Percentiles rank a stretch among this genome's conserved stretches.
Evolutionary conservation across 2,329 filamentous ascomycete species (phyloP).

Genomic region (Nemania sp.): DNA sequence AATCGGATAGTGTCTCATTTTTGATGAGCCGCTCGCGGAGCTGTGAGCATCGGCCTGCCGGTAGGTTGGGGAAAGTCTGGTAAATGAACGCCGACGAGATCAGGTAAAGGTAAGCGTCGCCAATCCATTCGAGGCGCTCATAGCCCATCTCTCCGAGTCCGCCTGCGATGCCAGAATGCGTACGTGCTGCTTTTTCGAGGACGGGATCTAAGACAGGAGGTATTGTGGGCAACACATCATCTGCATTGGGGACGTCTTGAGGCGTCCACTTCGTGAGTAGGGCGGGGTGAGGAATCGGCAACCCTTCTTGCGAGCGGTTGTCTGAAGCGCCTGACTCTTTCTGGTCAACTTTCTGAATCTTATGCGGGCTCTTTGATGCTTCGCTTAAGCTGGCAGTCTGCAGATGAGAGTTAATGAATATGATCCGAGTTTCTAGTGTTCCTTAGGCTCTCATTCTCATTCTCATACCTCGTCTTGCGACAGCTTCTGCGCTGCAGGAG

Average conservation of each 20-base stretch:
- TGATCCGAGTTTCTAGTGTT: too few species aligned
- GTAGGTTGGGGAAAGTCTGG: conserved; percentile 66
- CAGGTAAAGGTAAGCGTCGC: conserved; percentile 82
- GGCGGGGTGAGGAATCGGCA: conserved; percentile 31
- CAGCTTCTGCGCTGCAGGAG: conserved; percentile 27
- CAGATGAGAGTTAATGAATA: conserved; percentile 18
- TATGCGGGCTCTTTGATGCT: conserved; percentile 23
- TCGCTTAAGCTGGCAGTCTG: conserved; percentile 12
- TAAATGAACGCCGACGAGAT: conserved; percentile 77
- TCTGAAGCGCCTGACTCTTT: conserved; percentile 1
- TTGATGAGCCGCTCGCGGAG: conserved; percentile 78
- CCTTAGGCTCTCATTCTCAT: too few species aligned
- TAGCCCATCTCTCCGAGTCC: conserved; percentile 58
- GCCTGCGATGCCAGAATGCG: conserved; percentile 57
- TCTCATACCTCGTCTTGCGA: conserved; percentile 29
- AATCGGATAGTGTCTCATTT: conserved; percentile 75
- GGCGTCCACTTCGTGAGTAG: conserved; percentile 53
- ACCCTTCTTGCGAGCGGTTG: conserved; percentile 1
- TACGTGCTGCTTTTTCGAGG: conserved; percentile 67
- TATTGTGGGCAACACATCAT: conserved; percentile 57
- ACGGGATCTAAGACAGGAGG: conserved; percentile 62
- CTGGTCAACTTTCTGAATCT: conserved; percentile 32
- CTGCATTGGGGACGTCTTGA: conserved; percentile 48
- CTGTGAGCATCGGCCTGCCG: conserved; percentile 72
- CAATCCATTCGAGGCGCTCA: conserved; percentile 85